phyloP scores from a whole-genome alignment of 208 protist genomes.

The Trypanosomatidae sp. region DNA sequence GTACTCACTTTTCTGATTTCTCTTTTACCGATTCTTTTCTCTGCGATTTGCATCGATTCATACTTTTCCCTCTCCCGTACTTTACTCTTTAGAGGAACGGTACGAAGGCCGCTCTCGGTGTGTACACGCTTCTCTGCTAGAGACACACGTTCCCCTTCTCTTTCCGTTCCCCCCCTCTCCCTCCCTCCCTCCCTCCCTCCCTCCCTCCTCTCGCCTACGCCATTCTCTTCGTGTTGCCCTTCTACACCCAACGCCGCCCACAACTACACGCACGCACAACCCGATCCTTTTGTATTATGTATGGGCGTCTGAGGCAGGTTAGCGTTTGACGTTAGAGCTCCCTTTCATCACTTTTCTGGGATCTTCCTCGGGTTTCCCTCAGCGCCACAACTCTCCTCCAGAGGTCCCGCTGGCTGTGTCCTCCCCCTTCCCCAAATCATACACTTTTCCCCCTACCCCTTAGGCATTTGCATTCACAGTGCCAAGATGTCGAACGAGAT shows the following conservation, averaged over 20 bases:
- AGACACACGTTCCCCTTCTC: conserved; percentile 2
- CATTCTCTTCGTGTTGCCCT: not conserved
- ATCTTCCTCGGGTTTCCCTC: not conserved
- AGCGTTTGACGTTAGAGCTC: not conserved
- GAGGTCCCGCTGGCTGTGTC: not conserved
- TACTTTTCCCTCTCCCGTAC: not conserved
- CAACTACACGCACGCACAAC: not conserved
- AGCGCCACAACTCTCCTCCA: not conserved
- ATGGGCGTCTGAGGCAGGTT: not conserved
- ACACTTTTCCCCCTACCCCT: not conserved
- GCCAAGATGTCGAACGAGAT: conserved; percentile 86
- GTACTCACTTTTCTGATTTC: not conserved
- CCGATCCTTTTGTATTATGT: conserved; percentile 1
- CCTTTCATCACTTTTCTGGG: not conserved
- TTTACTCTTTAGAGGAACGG: not conserved
- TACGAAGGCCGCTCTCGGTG: not conserved
- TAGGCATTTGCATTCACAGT: not conserved
- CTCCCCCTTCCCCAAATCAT: not conserved
- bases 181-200: not conserved
- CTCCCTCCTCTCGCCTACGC: not conserved
- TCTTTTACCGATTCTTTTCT: not conserved
- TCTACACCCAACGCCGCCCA: not conserved
- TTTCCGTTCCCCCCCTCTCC: conserved; percentile 7
- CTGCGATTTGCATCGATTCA: not conserved
- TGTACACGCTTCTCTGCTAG: not conserved